A percentile compares a stretch with the other conserved stretches of the same genome.
phyloP scores from a whole-genome alignment of 129 eudicot species.

The Apium graveolens region DNA sequence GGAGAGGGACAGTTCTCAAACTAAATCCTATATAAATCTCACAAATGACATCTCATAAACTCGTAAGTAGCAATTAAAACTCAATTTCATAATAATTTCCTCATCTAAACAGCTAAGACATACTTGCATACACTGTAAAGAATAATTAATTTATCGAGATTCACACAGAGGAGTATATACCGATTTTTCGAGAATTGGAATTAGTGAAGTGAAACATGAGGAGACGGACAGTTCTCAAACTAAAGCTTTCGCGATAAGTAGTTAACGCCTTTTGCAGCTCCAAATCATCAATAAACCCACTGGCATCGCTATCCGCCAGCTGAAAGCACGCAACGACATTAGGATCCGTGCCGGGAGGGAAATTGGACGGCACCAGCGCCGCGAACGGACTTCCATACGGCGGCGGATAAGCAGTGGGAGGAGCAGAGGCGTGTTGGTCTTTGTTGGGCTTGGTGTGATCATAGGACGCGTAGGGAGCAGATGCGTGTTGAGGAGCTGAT shows the following conservation, averaged over 20 bases:
- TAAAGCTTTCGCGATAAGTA: constrained; percentile 62
- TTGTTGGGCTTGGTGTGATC: neutral
- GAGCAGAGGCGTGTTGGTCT: constrained; percentile 7
- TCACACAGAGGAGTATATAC: constrained; percentile 15
- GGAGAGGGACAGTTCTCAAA: too few species aligned
- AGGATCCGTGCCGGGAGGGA: constrained; percentile 95
- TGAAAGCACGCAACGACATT: constrained; percentile 71
- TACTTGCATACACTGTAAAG: too few species aligned
- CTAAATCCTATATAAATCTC: too few species aligned
- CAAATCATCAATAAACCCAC: constrained; percentile 83
- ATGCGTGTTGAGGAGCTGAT: neutral
- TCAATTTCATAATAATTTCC: too few species aligned
- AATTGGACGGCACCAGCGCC: constrained; percentile 63
- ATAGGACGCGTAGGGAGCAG: neutral
- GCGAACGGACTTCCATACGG: constrained; percentile 69
- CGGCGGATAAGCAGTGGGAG: constrained; percentile 26
- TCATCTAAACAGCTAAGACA: too few species aligned
- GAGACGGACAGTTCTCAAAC: constrained; percentile 82
- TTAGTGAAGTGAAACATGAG: constrained; percentile 83
- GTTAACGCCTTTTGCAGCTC: constrained; percentile 76
- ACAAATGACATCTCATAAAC: too few species aligned
- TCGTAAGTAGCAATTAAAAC: too few species aligned
- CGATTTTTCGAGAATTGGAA: constrained; percentile 52
- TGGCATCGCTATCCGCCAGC: constrained; percentile 78
- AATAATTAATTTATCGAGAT: too few species aligned